phyloP scores from a whole-genome alignment of 306 rosid species.

The Cicer yamashitae region DNA sequence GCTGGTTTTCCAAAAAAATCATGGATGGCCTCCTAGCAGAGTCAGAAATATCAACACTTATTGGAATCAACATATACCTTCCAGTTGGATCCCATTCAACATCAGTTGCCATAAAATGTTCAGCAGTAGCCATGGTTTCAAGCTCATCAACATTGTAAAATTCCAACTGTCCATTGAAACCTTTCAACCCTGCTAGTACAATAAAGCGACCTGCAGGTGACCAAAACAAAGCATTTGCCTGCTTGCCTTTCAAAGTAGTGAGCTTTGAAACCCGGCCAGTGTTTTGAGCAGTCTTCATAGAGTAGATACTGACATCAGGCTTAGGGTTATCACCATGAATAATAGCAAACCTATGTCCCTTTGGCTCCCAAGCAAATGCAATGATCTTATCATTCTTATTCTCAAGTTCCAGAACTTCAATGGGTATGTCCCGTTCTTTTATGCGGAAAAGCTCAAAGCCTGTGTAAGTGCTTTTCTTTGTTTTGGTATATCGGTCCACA shows the following conservation, averaged over 20 bases:
- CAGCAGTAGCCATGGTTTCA: constrained; percentile 82
- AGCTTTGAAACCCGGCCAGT: constrained; percentile 82
- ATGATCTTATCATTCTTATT: constrained; percentile 89
- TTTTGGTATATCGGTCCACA: constrained; percentile 78
- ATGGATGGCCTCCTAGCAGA: background rate
- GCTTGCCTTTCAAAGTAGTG: constrained; percentile 79
- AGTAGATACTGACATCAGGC: constrained; percentile 80
- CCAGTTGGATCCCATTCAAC: constrained; percentile 97
- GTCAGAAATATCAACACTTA: background rate
- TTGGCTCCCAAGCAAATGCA: constrained; percentile 97
- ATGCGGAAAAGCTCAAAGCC: constrained; percentile 90
- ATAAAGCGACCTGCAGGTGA: constrained; percentile 80
- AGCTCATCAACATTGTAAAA: constrained; percentile 84
- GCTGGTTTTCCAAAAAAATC: background rate
- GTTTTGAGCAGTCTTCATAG: constrained; percentile 68
- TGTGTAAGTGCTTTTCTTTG: constrained; percentile 77
- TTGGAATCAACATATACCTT: constrained; percentile 55
- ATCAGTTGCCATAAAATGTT: constrained; percentile 84
- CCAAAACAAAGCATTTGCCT: constrained; percentile 88
- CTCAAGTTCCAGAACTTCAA: constrained; percentile 86
- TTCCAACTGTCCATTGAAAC: constrained; percentile 74
- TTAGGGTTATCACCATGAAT: constrained; percentile 86
- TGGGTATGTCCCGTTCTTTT: constrained; percentile 84
- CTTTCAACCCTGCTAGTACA: constrained; percentile 81
- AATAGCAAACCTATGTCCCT: constrained; percentile 80